Evolutionary conservation across 2,329 filamentous ascomycete genomes (phyloP).

Genomic region (Fusarium sp.): DNA sequence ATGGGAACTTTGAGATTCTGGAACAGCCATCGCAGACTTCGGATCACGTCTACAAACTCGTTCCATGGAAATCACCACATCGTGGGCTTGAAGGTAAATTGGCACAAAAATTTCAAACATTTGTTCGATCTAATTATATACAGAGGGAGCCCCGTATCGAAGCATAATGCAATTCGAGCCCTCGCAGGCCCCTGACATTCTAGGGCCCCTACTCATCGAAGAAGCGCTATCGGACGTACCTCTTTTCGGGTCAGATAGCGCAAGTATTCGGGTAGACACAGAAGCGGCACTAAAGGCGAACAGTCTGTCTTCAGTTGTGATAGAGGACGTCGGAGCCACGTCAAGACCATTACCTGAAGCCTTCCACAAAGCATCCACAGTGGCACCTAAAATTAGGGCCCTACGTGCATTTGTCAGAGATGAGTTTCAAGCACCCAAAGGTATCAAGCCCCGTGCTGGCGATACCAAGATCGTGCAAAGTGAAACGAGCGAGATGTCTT

Average conservation of each 20-base stretch:
- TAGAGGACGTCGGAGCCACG: conserved; percentile 54
- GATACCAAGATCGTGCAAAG: conserved; percentile 47
- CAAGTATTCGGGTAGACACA: conserved; percentile 55
- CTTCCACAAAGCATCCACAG: conserved; percentile 55
- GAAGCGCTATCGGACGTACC: conserved; percentile 64
- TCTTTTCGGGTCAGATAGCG: conserved; percentile 66
- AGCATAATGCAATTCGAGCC: conserved; percentile 69
- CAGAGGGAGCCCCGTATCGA: conserved; percentile 64
- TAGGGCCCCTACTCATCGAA: conserved; percentile 66
- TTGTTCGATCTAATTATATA: conserved; percentile 25
- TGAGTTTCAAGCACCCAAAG: conserved; percentile 44
- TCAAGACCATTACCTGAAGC: conserved; percentile 53
- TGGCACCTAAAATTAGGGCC: conserved; percentile 62
- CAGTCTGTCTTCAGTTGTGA: conserved; percentile 47
- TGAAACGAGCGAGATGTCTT: conserved; percentile 51
- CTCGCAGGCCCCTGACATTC: conserved; percentile 62
- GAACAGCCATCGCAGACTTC: conserved; percentile 69
- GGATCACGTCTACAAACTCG: conserved; percentile 68
- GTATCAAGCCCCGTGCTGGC: conserved; percentile 40
- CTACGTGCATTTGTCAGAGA: conserved; percentile 55
- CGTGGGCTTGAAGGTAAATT: conserved; percentile 64
- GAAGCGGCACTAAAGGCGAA: conserved; percentile 54
- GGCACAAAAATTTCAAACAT: neutral
- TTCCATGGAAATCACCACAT: conserved; percentile 70
- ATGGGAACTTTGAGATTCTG: conserved; percentile 70